These are phyloP conservation scores for Zygoascus bituminiphila DNA, from an alignment of 805 yeast species.

Conservation along the genomic window DNA sequence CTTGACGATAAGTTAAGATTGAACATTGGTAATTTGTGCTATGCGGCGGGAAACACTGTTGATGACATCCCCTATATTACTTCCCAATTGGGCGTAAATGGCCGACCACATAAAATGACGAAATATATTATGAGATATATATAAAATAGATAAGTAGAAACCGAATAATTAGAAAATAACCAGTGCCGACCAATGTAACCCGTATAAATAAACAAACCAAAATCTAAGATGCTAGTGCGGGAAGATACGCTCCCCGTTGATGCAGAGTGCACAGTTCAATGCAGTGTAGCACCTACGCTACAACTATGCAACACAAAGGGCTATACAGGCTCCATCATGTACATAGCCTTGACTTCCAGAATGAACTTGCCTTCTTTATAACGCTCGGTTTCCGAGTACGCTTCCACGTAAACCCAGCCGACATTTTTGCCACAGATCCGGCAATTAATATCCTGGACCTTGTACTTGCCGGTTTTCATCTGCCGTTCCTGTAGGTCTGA, in stretches of 20 bases:
- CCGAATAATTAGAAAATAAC: background rate
- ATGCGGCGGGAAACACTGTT: too few species aligned
- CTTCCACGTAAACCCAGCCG: conserved; percentile 58
- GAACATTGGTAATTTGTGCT: too few species aligned
- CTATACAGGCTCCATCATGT: background rate
- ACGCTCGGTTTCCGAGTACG: conserved; percentile 38
- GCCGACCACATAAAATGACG: background rate
- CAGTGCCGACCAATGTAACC: background rate
- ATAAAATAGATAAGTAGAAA: background rate
- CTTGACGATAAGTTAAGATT: too few species aligned
- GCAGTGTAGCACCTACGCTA: background rate
- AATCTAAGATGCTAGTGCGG: background rate
- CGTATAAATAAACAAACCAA: background rate
- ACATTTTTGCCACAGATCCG: conserved; percentile 44
- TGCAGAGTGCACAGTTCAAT: too few species aligned
- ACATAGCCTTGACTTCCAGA: conserved; percentile 35
- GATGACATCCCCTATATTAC: too few species aligned
- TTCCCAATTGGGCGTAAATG: background rate
- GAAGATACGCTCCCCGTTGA: too few species aligned
- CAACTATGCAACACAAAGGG: background rate
- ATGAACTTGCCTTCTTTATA: conserved; percentile 58
- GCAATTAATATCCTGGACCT: conserved; percentile 50
- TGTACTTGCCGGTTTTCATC: conserved; percentile 55
- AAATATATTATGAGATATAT: background rate
- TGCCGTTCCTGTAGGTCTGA: conserved; percentile 33